phyloP scores from a whole-genome alignment of 129 eudicot genomes.

The Artemisia annua region DNA sequence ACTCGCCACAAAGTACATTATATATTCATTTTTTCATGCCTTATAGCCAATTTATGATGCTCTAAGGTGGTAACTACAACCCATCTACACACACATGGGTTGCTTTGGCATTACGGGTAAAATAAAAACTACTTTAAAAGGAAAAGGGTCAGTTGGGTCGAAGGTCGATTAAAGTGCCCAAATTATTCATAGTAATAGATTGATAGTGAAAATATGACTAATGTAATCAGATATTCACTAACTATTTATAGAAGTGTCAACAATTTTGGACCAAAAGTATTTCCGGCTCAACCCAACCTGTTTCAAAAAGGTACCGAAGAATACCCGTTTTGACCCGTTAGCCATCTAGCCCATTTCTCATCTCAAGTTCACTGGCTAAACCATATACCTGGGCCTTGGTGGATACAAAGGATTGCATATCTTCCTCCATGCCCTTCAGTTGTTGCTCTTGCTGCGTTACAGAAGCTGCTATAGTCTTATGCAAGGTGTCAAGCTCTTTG shows the following conservation, averaged over 20 bases:
- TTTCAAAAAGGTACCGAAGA: too few species aligned
- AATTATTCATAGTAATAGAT: background rate
- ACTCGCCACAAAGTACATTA: conserved; percentile 15
- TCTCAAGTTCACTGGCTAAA: background rate
- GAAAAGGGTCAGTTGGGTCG: background rate
- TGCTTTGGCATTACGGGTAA: too few species aligned
- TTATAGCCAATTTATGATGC: background rate
- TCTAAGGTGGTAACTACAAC: background rate
- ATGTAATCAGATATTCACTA: too few species aligned
- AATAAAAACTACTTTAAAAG: background rate
- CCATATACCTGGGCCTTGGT: conserved; percentile 73
- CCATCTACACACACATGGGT: background rate
- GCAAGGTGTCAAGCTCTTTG: conserved; percentile 84
- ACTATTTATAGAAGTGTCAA: background rate
- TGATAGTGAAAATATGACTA: too few species aligned
- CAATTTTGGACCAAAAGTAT: background rate
- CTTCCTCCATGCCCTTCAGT: conserved; percentile 84
- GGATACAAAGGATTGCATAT: conserved; percentile 89
- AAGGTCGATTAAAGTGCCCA: background rate
- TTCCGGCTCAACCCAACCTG: background rate
- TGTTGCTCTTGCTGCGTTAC: conserved; percentile 90
- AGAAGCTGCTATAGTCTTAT: conserved; percentile 78
- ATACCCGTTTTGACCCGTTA: background rate
- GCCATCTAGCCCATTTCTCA: background rate
- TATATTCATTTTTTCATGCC: background rate